These are phyloP conservation scores for Uncinocarpus reesii DNA, from an alignment of 2,329 filamentous ascomycete species.

Conservation along the genomic window DNA sequence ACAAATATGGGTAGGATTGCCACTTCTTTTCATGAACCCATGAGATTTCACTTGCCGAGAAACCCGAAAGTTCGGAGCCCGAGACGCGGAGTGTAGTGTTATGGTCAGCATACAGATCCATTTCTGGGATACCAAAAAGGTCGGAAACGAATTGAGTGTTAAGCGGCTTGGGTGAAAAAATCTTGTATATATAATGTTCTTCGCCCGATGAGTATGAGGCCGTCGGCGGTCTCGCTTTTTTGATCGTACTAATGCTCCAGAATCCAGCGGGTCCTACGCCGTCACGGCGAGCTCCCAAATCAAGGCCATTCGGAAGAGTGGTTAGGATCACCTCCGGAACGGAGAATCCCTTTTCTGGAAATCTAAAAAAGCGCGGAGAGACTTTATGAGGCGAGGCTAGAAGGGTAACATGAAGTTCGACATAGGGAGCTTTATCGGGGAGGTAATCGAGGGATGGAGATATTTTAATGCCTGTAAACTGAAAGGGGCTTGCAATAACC, in stretches of 20 bases:
- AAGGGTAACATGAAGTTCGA: conserved; percentile 76
- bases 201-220: conserved; percentile 16
- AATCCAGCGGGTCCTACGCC: conserved; percentile 67
- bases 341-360: conserved; percentile 37
- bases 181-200: conserved; percentile 54
- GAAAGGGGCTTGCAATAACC: conserved; percentile 71
- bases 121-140: conserved; percentile 39
- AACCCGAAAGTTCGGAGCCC: conserved; percentile 22
- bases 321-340: conserved; percentile 72
- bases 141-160: conserved; percentile 39
- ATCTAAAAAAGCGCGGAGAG: conserved; percentile 61
- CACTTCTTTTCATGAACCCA: conserved; percentile 73
- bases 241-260: conserved; percentile 72
- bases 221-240: conserved; percentile 50
- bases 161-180: conserved; percentile 49
- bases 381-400: conserved; percentile 69
- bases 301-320: conserved; percentile 54
- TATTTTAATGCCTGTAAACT: conserved; percentile 61
- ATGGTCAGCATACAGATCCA: conserved; percentile 14
- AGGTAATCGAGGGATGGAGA: conserved; percentile 34
- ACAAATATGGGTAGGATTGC: conserved; percentile 73
- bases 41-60: conserved; percentile 44
- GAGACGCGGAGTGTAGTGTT: conserved; percentile 18
- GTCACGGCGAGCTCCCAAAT: conserved; percentile 30
- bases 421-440: conserved; percentile 76